Conservation (phyloP, 257 asterid species). For the Fraxinus americana region DNA sequence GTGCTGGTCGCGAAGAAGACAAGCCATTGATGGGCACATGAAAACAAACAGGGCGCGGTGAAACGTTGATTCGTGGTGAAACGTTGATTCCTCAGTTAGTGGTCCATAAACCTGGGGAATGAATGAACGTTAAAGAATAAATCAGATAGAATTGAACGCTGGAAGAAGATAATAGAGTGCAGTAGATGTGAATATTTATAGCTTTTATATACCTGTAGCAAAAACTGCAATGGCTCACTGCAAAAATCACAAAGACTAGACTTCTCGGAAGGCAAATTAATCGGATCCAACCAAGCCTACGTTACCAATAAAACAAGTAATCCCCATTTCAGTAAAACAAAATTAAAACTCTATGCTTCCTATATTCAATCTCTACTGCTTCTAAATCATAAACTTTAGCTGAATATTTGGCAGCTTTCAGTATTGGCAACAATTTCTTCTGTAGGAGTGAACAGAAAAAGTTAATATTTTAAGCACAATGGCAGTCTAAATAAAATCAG, state of each 20-base stretch:
- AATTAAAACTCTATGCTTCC: not conserved
- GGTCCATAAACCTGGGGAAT: conserved; percentile 81
- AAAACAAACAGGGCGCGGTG: conserved; percentile 57
- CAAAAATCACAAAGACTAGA: conserved; percentile 77
- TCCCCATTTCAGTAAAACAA: not conserved
- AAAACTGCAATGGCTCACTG: conserved; percentile 83
- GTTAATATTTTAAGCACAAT: not conserved
- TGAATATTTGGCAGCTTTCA: not conserved
- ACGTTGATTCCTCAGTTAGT: conserved; percentile 72
- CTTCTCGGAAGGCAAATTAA: conserved; percentile 65
- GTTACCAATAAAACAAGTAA: conserved; percentile 23
- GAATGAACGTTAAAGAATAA: conserved; percentile 11
- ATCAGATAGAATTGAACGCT: not conserved
- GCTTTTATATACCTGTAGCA: conserved; percentile 71
- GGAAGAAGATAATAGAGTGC: not conserved
- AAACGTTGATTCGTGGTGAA: conserved; percentile 39
- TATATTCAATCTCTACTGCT: not conserved
- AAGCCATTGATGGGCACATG: conserved; percentile 84
- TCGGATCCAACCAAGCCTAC: conserved; percentile 95
- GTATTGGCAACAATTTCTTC: not conserved
- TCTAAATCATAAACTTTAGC: not conserved
- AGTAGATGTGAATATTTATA: not conserved
- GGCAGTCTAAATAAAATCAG: not conserved
- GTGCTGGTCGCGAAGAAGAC: conserved; percentile 86
- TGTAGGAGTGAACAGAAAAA: not conserved